Evolutionary conservation across 2,329 filamentous ascomycete species (phyloP), one percentile per base, ranked within the genome.

Genomic region (Penicillium sp.): DNA sequence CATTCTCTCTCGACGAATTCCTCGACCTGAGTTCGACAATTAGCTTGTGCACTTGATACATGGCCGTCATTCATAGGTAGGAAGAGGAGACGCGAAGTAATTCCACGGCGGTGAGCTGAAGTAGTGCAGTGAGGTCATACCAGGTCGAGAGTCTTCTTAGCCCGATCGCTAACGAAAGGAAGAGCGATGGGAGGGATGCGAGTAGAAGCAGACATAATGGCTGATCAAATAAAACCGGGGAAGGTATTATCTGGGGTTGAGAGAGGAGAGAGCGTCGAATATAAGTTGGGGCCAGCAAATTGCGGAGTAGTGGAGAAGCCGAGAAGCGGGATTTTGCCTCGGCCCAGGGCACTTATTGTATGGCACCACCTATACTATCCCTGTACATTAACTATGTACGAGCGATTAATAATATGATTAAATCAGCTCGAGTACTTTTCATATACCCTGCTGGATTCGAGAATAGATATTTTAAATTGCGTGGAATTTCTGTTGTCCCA

Each of bases 1-100:
- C 90, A 99, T 82, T 96, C 93, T 77, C 96, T 93, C 73, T 98
- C 90, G 67, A 99, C 95, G 70, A 99, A 99, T 76, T 92, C 91
- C 81, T 93, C 91, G 65, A 99, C 90, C 84, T 86, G 62, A 19
- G 14, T 22, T 19, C 3, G n/a, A 3, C 47, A 35, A 39, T 61
- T 29, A 60, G 58, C 57, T 48, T 29, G 13, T 39, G 35, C 4
- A 19, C 35, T 39, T 39, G 8, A 19, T 10, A 39, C 4, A 39
- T 37, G 16, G 16, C 16, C 7, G 8, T 26, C 26, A 29, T 11
- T 29, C 3, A 29, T 29, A 9, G 27, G 27, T 9, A 29, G 27
- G 27, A 29, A 29, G 27, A 29, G 8, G 27, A 29, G 27, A 29
- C 27, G 27, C 27, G 27, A 33, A 27, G 14, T n/a, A 16, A 49